Percentiles rank a stretch among this genome's conserved stretches.
These are phyloP conservation scores for Flaveria floridana DNA, from an alignment of 140 eudicot genomes.

Conservation along the genomic window DNA sequence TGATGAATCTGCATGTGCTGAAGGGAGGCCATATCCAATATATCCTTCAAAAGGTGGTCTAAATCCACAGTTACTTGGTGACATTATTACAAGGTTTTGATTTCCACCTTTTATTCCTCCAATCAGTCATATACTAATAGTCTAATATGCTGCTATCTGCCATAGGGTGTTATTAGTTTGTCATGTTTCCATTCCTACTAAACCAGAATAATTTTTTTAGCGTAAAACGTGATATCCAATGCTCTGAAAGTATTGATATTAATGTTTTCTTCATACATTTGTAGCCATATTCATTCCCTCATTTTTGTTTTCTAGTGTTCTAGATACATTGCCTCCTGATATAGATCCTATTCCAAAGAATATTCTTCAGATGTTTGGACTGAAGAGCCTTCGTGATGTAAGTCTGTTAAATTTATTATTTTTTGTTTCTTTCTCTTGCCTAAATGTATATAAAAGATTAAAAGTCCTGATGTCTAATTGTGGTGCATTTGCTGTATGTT, in stretches of 20 bases:
- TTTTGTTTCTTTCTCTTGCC: background rate
- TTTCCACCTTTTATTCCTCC: constrained; percentile 20
- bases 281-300: constrained; percentile 27
- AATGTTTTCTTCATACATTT: constrained; percentile 3
- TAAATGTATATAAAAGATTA: background rate
- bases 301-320: constrained; percentile 53
- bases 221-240: constrained; percentile 11
- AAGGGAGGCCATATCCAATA: constrained; percentile 85
- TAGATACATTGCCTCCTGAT: constrained; percentile 54
- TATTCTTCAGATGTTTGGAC: constrained; percentile 64
- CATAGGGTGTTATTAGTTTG: background rate
- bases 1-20: constrained; percentile 51
- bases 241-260: background rate
- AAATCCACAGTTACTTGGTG: constrained; percentile 62
- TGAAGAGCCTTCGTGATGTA: constrained; percentile 70
- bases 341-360: constrained; percentile 81
- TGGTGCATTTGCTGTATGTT: background rate
- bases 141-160: background rate
- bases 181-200: constrained; percentile 1
- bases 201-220: constrained; percentile 8
- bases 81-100: constrained; percentile 67
- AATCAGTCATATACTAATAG: constrained; percentile 1
- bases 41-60: constrained; percentile 92
- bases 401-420: constrained; percentile 29
- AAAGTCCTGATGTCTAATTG: constrained; percentile 2